Conservation (phyloP, 768 basidiomycete species). For the Boletus barrowsii region DNA sequence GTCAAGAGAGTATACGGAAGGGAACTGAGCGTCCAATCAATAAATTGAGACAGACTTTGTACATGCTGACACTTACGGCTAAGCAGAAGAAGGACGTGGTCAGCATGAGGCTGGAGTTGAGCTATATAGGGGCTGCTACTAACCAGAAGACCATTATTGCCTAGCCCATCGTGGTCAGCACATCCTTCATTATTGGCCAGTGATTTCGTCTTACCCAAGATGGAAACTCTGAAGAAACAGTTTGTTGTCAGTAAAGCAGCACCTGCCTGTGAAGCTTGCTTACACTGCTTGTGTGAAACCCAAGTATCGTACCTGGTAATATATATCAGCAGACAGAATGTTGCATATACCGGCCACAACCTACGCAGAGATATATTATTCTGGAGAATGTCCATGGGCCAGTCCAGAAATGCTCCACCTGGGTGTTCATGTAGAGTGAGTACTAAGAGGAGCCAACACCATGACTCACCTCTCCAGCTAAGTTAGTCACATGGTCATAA, state of each 20-base stretch:
- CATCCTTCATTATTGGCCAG: background rate
- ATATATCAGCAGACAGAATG: background rate
- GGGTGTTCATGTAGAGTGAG: background rate
- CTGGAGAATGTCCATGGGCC: slow-evolving; percentile 10
- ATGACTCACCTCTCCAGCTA: slow-evolving; percentile 4
- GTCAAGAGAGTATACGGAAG: background rate
- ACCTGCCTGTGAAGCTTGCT: background rate
- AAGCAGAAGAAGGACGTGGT: background rate
- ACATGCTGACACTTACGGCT: slow-evolving; percentile 6
- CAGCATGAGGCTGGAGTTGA: background rate
- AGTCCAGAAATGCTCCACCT: slow-evolving; percentile 14
- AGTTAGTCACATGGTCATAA: slow-evolving; percentile 11
- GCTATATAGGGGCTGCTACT: background rate
- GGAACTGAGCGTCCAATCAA: background rate
- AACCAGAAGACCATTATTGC: background rate
- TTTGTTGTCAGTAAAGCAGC: background rate
- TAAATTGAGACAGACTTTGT: background rate
- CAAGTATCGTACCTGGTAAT: slow-evolving; percentile 10
- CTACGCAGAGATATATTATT: slow-evolving; percentile 8
- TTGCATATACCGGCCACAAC: background rate
- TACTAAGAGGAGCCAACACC: too few relatives aligned
- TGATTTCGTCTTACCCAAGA: slow-evolving; percentile 4
- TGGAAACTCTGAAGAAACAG: background rate
- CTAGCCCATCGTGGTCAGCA: background rate
- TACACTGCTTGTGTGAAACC: slow-evolving; percentile 7